Evolutionary conservation across 1,284 basidiomycete genomes (phyloP), one percentile per base, ranked within the genome.

Genomic region (Schizophyllum commune): DNA sequence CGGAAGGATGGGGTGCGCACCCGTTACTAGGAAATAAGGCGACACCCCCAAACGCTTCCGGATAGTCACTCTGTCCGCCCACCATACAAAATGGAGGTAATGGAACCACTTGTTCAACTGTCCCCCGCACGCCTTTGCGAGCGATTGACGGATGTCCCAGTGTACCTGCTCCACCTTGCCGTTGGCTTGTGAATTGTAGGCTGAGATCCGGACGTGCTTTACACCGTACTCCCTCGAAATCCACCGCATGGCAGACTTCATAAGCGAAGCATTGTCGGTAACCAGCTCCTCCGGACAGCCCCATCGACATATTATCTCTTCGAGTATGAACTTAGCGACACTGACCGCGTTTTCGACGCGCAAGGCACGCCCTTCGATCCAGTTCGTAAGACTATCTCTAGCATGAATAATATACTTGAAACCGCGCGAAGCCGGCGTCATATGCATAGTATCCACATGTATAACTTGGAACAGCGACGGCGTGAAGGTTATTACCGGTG

Each of bases 101-200:
- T 59, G 21, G 0, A 64, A 62, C 79, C 77, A 79, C 52, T 68
- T 64, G 1, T 58, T 55, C 58, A 68, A 55, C 20, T 77, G 68
- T 0, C 74, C 74, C 0, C 69, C 68, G 2, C 63, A 65, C 1
- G 73, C 70, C 61, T 79, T 80, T 20, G 75, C 64, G 0, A 80
- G 56, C 0, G 72, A 67, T 64, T 79, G 68, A 0, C 71, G 54
- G 5, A 78, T 65, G 56, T 72, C 68, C 57, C 64, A 72, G 58
- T 81, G 78, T 1, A 65, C 60, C 0, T 69, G 58, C 61, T 81
- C 76, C 0, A 79, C 69, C 0, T 74, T 63, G 0, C 79, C 73
- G 58, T 81, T 81, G 0, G 73, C 74, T 8, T 69, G 69, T 0
- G 75, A 80, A 58, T 82, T 82, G 62, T 82, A 82, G 0, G 68